Evolutionary conservation across 2,329 filamentous ascomycete species (phyloP).

Genomic region (Colletotrichum falcatum): DNA sequence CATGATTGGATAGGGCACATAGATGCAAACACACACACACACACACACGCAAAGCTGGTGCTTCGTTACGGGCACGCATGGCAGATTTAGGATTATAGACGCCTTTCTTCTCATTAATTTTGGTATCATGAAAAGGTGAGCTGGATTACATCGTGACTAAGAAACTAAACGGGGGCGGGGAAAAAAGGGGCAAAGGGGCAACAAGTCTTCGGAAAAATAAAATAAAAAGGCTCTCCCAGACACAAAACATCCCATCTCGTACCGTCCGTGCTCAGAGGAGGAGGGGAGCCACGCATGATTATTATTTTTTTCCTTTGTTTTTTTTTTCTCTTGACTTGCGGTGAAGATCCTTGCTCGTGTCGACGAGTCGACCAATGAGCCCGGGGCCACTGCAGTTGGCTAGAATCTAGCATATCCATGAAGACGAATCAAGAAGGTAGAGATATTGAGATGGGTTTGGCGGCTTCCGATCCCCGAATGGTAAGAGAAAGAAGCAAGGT

Average conservation of each 20-base stretch:
- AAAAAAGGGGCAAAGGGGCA: slow-evolving; percentile 6
- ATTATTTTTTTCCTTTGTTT: background rate
- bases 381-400: slow-evolving; percentile 1
- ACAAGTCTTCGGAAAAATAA: slow-evolving; percentile 41
- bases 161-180: slow-evolving; percentile 43
- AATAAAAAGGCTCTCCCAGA: slow-evolving; percentile 28
- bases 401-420: slow-evolving; percentile 35
- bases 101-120: slow-evolving; percentile 54
- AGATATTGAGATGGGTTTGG: slow-evolving; percentile 13
- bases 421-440: slow-evolving; percentile 14
- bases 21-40: slow-evolving; percentile 9
- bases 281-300: background rate
- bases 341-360: slow-evolving; percentile 1
- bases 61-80: slow-evolving; percentile 31
- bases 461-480: slow-evolving; percentile 24
- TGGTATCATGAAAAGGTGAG: slow-evolving; percentile 62
- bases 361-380: slow-evolving; percentile 8
- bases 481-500: slow-evolving; percentile 41
- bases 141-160: slow-evolving; percentile 58
- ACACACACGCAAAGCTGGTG: slow-evolving; percentile 6
- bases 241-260: slow-evolving; percentile 28
- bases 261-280: slow-evolving; percentile 1
- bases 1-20: slow-evolving; percentile 11
- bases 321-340: background rate
- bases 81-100: slow-evolving; percentile 36